Conservation (phyloP, 2,329 filamentous ascomycete genomes). For the Mycosphaerella sp. region DNA sequence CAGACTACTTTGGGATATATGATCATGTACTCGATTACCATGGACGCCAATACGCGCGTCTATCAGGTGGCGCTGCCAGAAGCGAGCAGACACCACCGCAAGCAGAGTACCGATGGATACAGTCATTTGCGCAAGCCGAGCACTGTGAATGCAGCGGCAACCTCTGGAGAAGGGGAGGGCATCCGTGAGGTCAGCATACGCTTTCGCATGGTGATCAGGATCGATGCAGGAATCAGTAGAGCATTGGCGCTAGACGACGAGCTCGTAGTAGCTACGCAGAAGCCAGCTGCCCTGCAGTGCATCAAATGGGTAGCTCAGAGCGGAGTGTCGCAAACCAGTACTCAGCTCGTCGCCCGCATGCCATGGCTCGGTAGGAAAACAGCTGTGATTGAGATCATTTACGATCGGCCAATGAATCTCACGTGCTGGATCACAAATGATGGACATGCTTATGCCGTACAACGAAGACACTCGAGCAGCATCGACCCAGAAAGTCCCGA, state of each 20-base stretch:
- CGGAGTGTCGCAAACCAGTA: slow-evolving; percentile 75
- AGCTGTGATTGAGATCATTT: slow-evolving; percentile 74
- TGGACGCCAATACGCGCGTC: slow-evolving; percentile 72
- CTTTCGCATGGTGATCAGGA: slow-evolving; percentile 96
- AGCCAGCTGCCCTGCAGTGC: slow-evolving; percentile 91
- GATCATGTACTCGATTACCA: slow-evolving; percentile 88
- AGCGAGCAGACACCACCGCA: slow-evolving; percentile 37
- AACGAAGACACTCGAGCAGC: slow-evolving; percentile 49
- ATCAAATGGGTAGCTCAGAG: slow-evolving; percentile 89
- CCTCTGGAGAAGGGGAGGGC: slow-evolving; percentile 73
- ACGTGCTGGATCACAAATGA: slow-evolving; percentile 87
- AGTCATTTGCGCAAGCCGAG: slow-evolving; percentile 24
- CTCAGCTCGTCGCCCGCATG: slow-evolving; percentile 83
- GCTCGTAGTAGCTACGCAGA: slow-evolving; percentile 81
- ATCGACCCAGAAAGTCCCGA: slow-evolving; percentile 42
- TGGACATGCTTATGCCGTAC: slow-evolving; percentile 84
- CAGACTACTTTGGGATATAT: slow-evolving; percentile 81
- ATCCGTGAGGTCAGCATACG: slow-evolving; percentile 82
- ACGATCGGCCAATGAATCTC: slow-evolving; percentile 94
- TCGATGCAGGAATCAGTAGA: slow-evolving; percentile 87
- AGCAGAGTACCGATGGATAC: slow-evolving; percentile 44
- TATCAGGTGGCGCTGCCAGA: slow-evolving; percentile 76
- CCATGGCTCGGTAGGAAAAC: slow-evolving; percentile 74
- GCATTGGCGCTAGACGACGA: slow-evolving; percentile 88
- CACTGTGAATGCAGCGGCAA: slow-evolving; percentile 37